Evolutionary conservation across 495 filamentous ascomycete species (phyloP).

Genomic region (Talaromyces adpressus): DNA sequence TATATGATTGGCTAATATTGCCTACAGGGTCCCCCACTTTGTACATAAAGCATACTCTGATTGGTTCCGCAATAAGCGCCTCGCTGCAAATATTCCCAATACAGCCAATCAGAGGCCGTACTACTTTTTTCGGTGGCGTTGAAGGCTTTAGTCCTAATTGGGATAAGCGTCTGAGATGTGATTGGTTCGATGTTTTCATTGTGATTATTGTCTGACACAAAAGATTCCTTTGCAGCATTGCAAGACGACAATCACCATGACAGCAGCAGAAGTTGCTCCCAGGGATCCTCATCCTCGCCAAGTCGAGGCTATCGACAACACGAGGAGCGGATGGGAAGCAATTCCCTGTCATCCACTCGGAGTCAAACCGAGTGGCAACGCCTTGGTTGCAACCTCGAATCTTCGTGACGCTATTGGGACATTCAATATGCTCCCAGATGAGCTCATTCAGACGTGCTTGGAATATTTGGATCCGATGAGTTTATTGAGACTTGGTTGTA

Average conservation of each 20-base stretch:
- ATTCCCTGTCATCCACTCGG: slow-evolving; percentile 78
- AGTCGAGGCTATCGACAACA: background rate
- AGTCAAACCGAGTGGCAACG: slow-evolving; percentile 85
- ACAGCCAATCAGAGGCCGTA: background rate
- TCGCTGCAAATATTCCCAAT: background rate
- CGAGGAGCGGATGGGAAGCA: slow-evolving; percentile 16
- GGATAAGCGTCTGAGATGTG: background rate
- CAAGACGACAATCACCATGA: background rate
- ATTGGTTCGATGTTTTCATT: background rate
- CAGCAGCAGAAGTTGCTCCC: background rate
- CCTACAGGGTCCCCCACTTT: background rate
- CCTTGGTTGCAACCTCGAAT: slow-evolving; percentile 57
- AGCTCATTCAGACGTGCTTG: slow-evolving; percentile 68
- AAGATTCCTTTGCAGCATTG: background rate
- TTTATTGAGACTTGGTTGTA: slow-evolving; percentile 62
- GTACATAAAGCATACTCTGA: background rate
- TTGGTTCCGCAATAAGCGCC: background rate
- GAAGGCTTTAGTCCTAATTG: background rate
- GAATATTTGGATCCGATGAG: slow-evolving; percentile 62
- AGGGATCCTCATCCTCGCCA: background rate
- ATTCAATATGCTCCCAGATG: slow-evolving; percentile 67
- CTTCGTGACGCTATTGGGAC: slow-evolving; percentile 57
- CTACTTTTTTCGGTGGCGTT: background rate
- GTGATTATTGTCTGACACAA: background rate
- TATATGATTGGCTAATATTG: background rate